Conservation (phyloP, 2,329 filamentous ascomycete genomes). For the Trichoderma afroharzianum region DNA sequence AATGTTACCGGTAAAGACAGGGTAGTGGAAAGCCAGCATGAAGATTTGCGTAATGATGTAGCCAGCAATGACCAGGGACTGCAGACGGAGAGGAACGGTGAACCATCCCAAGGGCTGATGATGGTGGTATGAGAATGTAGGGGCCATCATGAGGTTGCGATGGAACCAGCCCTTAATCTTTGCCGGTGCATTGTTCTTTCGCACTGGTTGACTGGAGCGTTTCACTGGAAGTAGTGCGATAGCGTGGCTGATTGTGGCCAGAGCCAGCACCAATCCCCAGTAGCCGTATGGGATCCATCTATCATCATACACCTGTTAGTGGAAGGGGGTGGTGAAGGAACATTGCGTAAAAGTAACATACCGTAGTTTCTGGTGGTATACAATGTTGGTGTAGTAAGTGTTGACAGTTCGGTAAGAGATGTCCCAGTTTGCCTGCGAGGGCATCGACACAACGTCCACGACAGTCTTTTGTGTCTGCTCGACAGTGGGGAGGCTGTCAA, state of each 20-base stretch:
- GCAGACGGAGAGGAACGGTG: slow-evolving; percentile 34
- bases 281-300: slow-evolving; percentile 20
- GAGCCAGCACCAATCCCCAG: slow-evolving; percentile 19
- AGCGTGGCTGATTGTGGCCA: slow-evolving; percentile 15
- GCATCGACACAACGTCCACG: slow-evolving; percentile 7
- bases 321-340: background rate
- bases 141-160: slow-evolving; percentile 19
- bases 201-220: background rate
- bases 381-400: slow-evolving; percentile 6
- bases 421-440: slow-evolving; percentile 17
- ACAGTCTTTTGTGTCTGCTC: slow-evolving; percentile 15
- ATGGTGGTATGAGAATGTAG: slow-evolving; percentile 20
- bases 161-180: slow-evolving; percentile 16
- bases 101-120: slow-evolving; percentile 32
- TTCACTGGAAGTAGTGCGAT: slow-evolving; percentile 13
- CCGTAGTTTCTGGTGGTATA: slow-evolving; percentile 2
- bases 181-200: background rate
- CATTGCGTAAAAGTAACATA: background rate
- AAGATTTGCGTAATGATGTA: slow-evolving; percentile 33
- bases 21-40: slow-evolving; percentile 30
- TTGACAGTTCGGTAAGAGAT: slow-evolving; percentile 11
- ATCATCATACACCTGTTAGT: background rate
- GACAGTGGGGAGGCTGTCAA: slow-evolving; percentile 18
- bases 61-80: slow-evolving; percentile 31
- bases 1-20: slow-evolving; percentile 29